Conservation (phyloP, 495 filamentous ascomycete genomes). For the Lasiosphaeris hirsuta region DNA sequence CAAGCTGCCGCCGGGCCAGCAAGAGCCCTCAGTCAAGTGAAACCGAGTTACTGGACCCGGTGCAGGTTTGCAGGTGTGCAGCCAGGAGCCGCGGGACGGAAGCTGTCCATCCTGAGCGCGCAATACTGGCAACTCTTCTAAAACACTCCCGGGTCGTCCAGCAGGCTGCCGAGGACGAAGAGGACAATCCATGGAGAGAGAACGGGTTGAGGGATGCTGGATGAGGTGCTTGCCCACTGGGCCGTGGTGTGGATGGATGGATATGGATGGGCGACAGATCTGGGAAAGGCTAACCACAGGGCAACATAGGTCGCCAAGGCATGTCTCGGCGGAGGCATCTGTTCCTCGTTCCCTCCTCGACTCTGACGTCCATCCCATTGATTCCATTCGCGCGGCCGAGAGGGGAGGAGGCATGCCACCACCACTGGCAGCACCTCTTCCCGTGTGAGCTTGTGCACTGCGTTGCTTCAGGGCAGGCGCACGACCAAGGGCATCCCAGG, state of each 20-base stretch:
- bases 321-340: slow-evolving; percentile 15
- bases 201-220: neutral
- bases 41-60: slow-evolving; percentile 29
- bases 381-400: no score
- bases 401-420: no score
- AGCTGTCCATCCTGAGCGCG: slow-evolving; percentile 11
- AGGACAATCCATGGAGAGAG: neutral
- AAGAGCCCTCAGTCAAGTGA: slow-evolving; percentile 18
- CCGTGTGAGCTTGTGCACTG: no score
- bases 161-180: slow-evolving; percentile 2
- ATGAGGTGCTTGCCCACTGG: neutral
- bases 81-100: slow-evolving; percentile 12
- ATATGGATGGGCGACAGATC: no score
- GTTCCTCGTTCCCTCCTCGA: slow-evolving; percentile 9
- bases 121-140: slow-evolving; percentile 13
- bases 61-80: slow-evolving; percentile 2
- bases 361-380: neutral
- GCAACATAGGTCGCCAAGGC: neutral
- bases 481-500: no score
- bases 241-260: no score
- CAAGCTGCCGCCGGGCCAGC: neutral
- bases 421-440: no score
- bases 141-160: slow-evolving; percentile 29
- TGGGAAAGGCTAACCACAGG: no score
- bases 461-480: no score